Evolutionary conservation across 2,329 filamentous ascomycete species (phyloP).

Genomic region (Colletotrichum sansevieriae): DNA sequence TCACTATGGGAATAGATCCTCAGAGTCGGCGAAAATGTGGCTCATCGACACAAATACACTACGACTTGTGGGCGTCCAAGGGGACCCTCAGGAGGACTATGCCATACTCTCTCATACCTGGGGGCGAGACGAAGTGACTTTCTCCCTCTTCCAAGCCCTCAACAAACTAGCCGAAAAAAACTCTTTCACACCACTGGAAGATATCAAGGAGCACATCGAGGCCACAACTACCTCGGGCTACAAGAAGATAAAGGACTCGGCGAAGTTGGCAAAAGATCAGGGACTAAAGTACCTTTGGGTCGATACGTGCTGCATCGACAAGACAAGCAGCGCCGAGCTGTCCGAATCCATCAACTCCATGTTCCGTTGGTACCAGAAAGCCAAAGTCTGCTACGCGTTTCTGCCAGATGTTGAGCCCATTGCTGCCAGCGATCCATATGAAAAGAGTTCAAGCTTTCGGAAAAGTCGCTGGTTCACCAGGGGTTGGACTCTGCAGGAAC

Average conservation of each 20-base stretch:
- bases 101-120: constrained; percentile 55
- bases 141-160: constrained; percentile 43
- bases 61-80: constrained; percentile 44
- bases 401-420: constrained; percentile 50
- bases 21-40: constrained; percentile 43
- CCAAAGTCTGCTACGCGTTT: constrained; percentile 44
- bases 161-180: neutral
- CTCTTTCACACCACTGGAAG: neutral
- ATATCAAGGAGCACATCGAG: neutral
- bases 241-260: constrained; percentile 9
- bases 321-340: constrained; percentile 31
- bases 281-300: constrained; percentile 44
- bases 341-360: constrained; percentile 45
- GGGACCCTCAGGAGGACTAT: constrained; percentile 44
- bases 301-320: constrained; percentile 43
- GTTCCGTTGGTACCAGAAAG: constrained; percentile 43
- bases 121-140: constrained; percentile 48
- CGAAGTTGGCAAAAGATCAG: constrained; percentile 36
- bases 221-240: neutral
- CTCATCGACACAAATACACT: constrained; percentile 45
- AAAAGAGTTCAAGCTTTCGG: constrained; percentile 56
- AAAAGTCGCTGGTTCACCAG: constrained; percentile 25
- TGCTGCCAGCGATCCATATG: constrained; percentile 75
- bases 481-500: constrained; percentile 27
- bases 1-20: no score